phyloP scores from a whole-genome alignment of 805 yeast species.

The Saccharomycopsis sp. region DNA sequence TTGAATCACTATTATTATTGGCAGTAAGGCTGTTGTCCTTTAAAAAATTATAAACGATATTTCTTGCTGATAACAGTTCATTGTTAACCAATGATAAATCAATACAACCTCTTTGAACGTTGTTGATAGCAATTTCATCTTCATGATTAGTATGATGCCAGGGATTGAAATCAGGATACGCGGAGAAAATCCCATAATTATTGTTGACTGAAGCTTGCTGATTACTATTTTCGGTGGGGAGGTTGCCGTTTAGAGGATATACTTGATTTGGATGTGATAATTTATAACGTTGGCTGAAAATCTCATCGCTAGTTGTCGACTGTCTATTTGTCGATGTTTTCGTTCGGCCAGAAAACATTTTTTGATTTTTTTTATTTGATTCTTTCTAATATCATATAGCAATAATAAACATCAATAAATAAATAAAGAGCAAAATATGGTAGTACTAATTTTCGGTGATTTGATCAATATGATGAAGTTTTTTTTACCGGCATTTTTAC shows the following conservation, averaged over 20 bases:
- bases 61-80: conserved; percentile 67
- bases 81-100: conserved; percentile 57
- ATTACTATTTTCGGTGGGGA: conserved; percentile 21
- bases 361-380: too few relatives aligned
- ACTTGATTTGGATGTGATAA: conserved; percentile 30
- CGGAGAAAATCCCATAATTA: conserved; percentile 15
- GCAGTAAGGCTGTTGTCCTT: conserved; percentile 9
- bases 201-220: background rate
- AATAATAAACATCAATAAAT: too few relatives aligned
- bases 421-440: too few relatives aligned
- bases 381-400: too few relatives aligned
- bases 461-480: too few relatives aligned
- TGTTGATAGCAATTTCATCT: conserved; percentile 44
- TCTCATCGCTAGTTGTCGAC: conserved; percentile 22
- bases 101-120: conserved; percentile 63
- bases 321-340: background rate
- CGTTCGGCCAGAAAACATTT: conserved; percentile 2
- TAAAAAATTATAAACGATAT: conserved; percentile 37
- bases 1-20: background rate
- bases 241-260: conserved; percentile 25
- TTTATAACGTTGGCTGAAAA: conserved; percentile 28
- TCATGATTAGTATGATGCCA: conserved; percentile 60
- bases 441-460: too few relatives aligned
- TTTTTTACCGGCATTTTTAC: too few relatives aligned
- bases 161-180: conserved; percentile 65